Evolutionary conservation across 345 rosid species (phyloP).

Genomic region (Populus tremula): DNA sequence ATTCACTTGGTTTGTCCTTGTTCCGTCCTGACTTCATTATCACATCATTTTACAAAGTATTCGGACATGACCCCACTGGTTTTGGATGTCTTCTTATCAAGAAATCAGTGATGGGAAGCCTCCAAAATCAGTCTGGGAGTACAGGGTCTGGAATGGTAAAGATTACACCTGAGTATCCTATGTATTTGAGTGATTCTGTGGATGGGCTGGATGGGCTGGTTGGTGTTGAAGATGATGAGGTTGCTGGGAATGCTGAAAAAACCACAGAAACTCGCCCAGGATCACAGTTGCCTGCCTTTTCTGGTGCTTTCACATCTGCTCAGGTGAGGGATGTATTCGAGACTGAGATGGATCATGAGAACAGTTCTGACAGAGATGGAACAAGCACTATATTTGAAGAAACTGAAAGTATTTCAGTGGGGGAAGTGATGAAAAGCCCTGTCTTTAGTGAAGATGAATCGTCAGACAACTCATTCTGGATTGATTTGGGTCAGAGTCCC

Average conservation of each 20-base stretch:
- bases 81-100: conserved; percentile 97
- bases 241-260: conserved; percentile 50
- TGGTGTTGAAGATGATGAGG: conserved; percentile 55
- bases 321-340: conserved; percentile 93
- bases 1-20: conserved; percentile 90
- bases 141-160: conserved; percentile 97
- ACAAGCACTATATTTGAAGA: conserved; percentile 92
- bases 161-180: conserved; percentile 91
- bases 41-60: conserved; percentile 94
- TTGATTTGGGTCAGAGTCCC: conserved; percentile 96
- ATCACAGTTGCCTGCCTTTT: conserved; percentile 82
- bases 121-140: conserved; percentile 86
- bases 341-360: conserved; percentile 83
- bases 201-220: conserved; percentile 72
- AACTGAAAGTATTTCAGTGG: conserved; percentile 81
- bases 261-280: conserved; percentile 53
- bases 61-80: conserved; percentile 96
- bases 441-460: conserved; percentile 97
- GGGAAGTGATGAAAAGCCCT: conserved; percentile 97
- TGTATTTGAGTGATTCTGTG: conserved; percentile 83
- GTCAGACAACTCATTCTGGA: conserved; percentile 83
- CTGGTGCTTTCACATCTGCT: conserved; percentile 82
- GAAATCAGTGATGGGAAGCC: conserved; percentile 92
- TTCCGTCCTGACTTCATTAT: conserved; percentile 95
- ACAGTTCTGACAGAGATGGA: conserved; percentile 78